phyloP scores from a whole-genome alignment of 345 rosid genomes.

The Gynandropsis gynandra region DNA sequence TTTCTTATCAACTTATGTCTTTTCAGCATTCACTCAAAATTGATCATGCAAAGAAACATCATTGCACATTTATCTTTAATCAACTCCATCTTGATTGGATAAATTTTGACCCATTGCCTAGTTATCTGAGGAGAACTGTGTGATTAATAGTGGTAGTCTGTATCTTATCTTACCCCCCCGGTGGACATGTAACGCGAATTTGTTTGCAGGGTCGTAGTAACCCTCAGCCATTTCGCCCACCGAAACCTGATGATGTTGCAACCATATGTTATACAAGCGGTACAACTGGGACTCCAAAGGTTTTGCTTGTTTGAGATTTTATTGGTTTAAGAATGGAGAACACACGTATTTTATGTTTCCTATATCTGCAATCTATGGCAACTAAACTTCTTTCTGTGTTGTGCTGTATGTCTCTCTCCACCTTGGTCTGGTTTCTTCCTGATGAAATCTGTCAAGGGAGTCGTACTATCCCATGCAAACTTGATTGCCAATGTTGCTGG shows the following conservation, averaged over 20 bases:
- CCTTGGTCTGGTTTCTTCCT: slow-evolving; percentile 17
- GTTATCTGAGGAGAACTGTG: no score
- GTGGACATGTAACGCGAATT: slow-evolving; percentile 8
- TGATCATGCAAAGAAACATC: no score
- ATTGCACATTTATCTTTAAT: no score
- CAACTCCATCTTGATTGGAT: no score
- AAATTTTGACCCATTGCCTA: no score
- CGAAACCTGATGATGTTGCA: slow-evolving; percentile 13
- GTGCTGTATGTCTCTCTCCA: slow-evolving; percentile 17
- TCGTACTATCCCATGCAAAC: slow-evolving; percentile 73
- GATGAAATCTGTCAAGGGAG: slow-evolving; percentile 52
- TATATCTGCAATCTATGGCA: slow-evolving; percentile 8
- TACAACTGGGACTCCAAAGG: slow-evolving; percentile 99
- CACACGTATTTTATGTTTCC: neutral
- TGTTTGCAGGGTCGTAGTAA: slow-evolving; percentile 36
- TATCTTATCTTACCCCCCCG: no score
- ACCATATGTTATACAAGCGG: slow-evolving; percentile 60
- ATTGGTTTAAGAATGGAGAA: slow-evolving; percentile 10
- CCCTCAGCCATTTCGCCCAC: slow-evolving; percentile 3
- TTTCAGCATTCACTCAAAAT: no score
- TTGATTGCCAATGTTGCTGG: slow-evolving; percentile 89
- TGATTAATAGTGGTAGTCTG: no score
- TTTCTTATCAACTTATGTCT: no score
- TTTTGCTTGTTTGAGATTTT: slow-evolving; percentile 22
- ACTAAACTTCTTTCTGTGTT: slow-evolving; percentile 20